phyloP scores from a whole-genome alignment of 2,329 filamentous ascomycete species.

The Epichloe bromicola region DNA sequence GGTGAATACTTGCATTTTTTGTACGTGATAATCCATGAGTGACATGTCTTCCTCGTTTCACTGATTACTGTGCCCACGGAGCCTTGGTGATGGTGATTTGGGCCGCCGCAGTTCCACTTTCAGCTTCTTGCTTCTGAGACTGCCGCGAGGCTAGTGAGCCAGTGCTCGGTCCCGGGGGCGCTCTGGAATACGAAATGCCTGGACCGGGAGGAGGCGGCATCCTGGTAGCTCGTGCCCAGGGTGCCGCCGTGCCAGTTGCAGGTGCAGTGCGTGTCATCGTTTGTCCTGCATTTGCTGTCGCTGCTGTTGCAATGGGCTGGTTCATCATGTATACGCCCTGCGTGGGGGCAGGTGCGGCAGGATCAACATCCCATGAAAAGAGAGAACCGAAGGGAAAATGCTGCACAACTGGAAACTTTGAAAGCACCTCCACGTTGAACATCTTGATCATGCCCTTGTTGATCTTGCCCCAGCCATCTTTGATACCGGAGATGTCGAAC shows the following conservation, averaged over 20 bases:
- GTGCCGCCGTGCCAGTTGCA: constrained; percentile 26
- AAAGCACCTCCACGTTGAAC: constrained; percentile 93
- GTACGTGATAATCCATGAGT: not conserved
- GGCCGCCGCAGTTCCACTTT: constrained; percentile 20
- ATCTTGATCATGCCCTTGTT: constrained; percentile 99
- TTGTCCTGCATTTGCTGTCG: constrained; percentile 3
- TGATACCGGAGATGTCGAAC: constrained; percentile 86
- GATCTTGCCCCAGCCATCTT: constrained; percentile 94
- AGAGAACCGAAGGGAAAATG: constrained; percentile 77
- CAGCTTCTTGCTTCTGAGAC: constrained; percentile 9
- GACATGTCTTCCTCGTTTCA: not conserved
- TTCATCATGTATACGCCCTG: constrained; percentile 44
- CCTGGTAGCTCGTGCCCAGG: constrained; percentile 29
- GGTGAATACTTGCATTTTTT: not conserved
- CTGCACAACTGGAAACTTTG: constrained; percentile 97
- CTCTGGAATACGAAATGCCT: constrained; percentile 27
- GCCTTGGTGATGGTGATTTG: constrained; percentile 32
- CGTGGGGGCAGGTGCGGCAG: constrained; percentile 36
- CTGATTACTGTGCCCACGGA: constrained; percentile 28
- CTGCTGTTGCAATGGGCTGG: constrained; percentile 26
- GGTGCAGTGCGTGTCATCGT: constrained; percentile 11
- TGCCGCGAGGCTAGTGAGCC: constrained; percentile 14
- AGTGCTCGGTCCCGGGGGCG: constrained; percentile 17
- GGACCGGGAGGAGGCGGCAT: constrained; percentile 23
- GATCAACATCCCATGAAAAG: constrained; percentile 64